Percentiles rank a stretch among this genome's conserved stretches.
phyloP scores from a whole-genome alignment of 2,329 filamentous ascomycete genomes.

The Alternaria sp. region DNA sequence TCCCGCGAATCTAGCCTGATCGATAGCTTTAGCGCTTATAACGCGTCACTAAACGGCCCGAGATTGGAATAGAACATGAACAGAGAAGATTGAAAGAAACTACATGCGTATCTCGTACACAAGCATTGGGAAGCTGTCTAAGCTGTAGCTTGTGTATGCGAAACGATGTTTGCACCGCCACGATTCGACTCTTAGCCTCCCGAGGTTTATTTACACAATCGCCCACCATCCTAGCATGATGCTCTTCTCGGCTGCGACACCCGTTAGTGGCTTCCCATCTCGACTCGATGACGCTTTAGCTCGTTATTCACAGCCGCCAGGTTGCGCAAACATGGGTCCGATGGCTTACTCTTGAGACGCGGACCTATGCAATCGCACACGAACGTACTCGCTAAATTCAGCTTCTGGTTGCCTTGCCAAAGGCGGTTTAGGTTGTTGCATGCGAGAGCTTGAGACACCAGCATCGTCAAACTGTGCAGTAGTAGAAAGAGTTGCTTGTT shows the following conservation, averaged over 20 bases:
- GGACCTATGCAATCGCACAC: background rate
- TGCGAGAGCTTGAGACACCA: conserved; percentile 8
- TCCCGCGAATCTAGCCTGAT: conserved; percentile 1
- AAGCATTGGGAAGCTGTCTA: background rate
- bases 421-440: background rate
- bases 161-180: background rate
- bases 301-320: conserved; percentile 5
- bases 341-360: conserved; percentile 4
- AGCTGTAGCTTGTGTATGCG: background rate
- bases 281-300: conserved; percentile 10
- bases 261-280: conserved; percentile 9
- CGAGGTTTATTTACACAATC: background rate
- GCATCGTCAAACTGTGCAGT: conserved; percentile 7
- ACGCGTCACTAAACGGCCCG: background rate
- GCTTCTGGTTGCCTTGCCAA: background rate
- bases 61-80: background rate
- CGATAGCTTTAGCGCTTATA: background rate
- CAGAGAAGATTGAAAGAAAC: background rate
- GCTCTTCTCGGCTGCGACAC: conserved; percentile 8
- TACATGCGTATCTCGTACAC: background rate
- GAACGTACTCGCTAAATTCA: background rate
- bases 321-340: conserved; percentile 6
- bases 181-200: conserved; percentile 1
- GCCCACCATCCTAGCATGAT: conserved; percentile 9
- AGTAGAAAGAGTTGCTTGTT: conserved; percentile 1